Evolutionary conservation across 179 eudicot genomes (phyloP).

Genomic region (Beta macrorhiza): DNA sequence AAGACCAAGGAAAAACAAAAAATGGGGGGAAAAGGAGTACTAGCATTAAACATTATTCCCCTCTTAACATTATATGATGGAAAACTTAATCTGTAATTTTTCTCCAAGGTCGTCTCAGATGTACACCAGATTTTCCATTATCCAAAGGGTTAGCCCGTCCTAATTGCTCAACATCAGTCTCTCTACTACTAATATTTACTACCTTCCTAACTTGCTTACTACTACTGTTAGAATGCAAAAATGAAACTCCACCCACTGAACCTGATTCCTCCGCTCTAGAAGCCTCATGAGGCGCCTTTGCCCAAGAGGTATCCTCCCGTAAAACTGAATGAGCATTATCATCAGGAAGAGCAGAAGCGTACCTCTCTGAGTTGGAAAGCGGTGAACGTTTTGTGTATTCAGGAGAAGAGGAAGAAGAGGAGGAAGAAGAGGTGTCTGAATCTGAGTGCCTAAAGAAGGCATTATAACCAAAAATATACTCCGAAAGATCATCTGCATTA

Average conservation of each 20-base stretch:
- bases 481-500: constrained; percentile 55
- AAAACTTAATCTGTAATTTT: constrained; percentile 35
- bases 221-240: constrained; percentile 44
- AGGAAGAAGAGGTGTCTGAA: constrained; percentile 62
- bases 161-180: constrained; percentile 46
- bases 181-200: constrained; percentile 51
- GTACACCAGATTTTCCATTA: constrained; percentile 38
- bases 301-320: constrained; percentile 12
- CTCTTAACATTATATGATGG: constrained; percentile 22
- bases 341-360: constrained; percentile 36
- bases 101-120: constrained; percentile 44
- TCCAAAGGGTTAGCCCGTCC: constrained; percentile 43
- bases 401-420: constrained; percentile 58
- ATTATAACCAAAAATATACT: constrained; percentile 43
- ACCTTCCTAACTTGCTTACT: constrained; percentile 44
- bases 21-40: constrained; percentile 30
- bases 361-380: constrained; percentile 40
- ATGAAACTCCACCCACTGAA: constrained; percentile 28
- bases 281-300: constrained; percentile 5
- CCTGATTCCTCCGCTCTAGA: constrained; percentile 18
- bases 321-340: constrained; percentile 15
- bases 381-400: constrained; percentile 46
- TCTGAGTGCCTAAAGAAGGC: constrained; percentile 45
- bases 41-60: constrained; percentile 24
- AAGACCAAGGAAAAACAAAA: constrained; percentile 7